Base-by-base conservation (phyloP, 352 stramenopile species). In the Phytopythium helicoides region DNA sequence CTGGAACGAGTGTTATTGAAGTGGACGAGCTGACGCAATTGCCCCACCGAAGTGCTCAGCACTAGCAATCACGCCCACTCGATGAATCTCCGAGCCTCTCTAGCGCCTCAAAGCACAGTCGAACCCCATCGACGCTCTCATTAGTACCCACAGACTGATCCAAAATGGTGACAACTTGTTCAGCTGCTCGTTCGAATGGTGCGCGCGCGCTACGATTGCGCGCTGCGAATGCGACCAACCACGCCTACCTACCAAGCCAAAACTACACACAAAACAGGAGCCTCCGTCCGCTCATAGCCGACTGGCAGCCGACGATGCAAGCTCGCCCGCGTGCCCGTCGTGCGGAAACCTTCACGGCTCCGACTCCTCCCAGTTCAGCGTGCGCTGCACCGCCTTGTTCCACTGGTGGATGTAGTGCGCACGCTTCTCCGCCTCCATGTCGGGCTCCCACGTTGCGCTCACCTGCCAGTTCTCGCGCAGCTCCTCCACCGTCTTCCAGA, bases 401-500 rank as follows among this genome's bases (percentile, higher is more conserved):
- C 85, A 95, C 68, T 90, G 72, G 47, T 79, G 72, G 42, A 87
- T 73, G 44, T 83, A 73, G 46, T 81, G 62, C 37, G 55, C 66
- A 40, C 81, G 81, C 57, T 66, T 83, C 25, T 74, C 61, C 6
- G 67, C 28, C 38, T 77, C 61, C 77, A 95, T 94, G 47, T 86
- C 63, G 15, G 86, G 80, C 44, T 86, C 71, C 79, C 81, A 96
- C 44, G 70, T 87, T 6, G 76, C 68, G 40, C 70, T 76, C 50
- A 86, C 71, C 55, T 90, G 77, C 85, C 81, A 95, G 59, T 89
- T 91, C 52, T 84, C 72, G 23, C 76, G 74, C 23, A 98, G 58
- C 44, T 96, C 86, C 31, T 96, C 86, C 21, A 87, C 47, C 22
- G 82, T 91, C 56, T 92, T 90, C 92, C 92, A 99, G 37, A 98